These are phyloP conservation scores for Petrea volubilis DNA, from an alignment of 257 asterid genomes.

Conservation along the genomic window DNA sequence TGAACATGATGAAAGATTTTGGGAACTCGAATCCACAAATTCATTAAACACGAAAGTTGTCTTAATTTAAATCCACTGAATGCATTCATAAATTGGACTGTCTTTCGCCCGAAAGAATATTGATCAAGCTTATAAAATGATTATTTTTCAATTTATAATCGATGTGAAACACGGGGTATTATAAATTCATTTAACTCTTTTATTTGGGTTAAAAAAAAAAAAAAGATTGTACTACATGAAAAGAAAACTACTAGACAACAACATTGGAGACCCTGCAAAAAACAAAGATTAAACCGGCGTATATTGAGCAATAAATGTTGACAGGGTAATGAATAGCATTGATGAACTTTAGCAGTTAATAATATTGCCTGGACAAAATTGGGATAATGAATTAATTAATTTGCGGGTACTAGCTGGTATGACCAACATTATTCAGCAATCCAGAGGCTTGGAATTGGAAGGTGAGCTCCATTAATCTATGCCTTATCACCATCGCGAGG, in stretches of 20 bases:
- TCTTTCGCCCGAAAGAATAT: too few relatives aligned
- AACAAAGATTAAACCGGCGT: not conserved
- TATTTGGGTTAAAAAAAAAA: not conserved
- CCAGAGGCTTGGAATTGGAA: constrained; percentile 9
- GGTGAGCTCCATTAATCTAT: constrained; percentile 19
- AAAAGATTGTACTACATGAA: not conserved
- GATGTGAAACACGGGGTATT: too few relatives aligned
- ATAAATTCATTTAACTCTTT: too few relatives aligned
- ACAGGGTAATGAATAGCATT: not conserved
- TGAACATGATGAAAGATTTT: too few relatives aligned
- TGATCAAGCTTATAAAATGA: too few relatives aligned
- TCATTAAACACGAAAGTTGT: too few relatives aligned
- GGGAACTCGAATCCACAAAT: too few relatives aligned
- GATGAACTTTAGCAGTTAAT: constrained; percentile 23
- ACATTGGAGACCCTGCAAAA: constrained; percentile 10
- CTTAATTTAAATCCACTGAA: too few relatives aligned
- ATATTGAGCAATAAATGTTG: constrained; percentile 16
- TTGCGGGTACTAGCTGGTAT: too few relatives aligned
- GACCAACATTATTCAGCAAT: constrained; percentile 21
- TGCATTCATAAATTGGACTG: too few relatives aligned
- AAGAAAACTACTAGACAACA: constrained; percentile 14
- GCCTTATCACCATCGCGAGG: not conserved
- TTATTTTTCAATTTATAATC: too few relatives aligned
- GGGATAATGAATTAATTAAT: constrained; percentile 39
- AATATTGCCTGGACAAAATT: constrained; percentile 22